Conservation (phyloP, 2,329 filamentous ascomycete species). For the Leptosphaerulina australis region DNA sequence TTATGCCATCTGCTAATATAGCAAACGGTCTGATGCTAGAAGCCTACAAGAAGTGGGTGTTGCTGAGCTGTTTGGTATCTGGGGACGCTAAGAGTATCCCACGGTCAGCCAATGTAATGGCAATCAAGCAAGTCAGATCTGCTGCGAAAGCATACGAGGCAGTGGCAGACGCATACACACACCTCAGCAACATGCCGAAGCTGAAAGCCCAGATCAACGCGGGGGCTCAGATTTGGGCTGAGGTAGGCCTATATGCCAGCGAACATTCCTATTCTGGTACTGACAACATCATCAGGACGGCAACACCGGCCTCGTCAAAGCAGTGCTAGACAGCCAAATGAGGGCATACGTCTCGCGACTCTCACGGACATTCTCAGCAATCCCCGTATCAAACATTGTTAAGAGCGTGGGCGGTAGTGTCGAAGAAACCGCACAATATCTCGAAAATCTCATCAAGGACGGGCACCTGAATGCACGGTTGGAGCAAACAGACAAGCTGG, state of each 20-base stretch:
- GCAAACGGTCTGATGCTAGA: slow-evolving; percentile 82
- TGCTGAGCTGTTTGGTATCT: slow-evolving; percentile 73
- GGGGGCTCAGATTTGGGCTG: slow-evolving; percentile 65
- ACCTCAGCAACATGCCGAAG: slow-evolving; percentile 56
- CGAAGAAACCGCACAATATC: slow-evolving; percentile 59
- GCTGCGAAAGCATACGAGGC: slow-evolving; percentile 73
- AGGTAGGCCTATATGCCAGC: slow-evolving; percentile 48
- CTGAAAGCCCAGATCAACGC: slow-evolving; percentile 69
- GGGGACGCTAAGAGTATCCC: slow-evolving; percentile 65
- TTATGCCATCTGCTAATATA: slow-evolving; percentile 67
- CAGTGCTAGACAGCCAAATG: slow-evolving; percentile 73
- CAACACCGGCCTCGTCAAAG: slow-evolving; percentile 72
- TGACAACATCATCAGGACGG: slow-evolving; percentile 60
- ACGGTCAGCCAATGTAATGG: slow-evolving; percentile 58
- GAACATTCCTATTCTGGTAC: slow-evolving; percentile 6
- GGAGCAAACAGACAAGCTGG: slow-evolving; percentile 49
- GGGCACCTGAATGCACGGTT: slow-evolving; percentile 60
- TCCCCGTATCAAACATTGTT: slow-evolving; percentile 62
- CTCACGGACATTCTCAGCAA: slow-evolving; percentile 71
- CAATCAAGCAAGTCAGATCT: slow-evolving; percentile 63
- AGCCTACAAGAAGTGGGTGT: slow-evolving; percentile 88
- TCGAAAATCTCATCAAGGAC: slow-evolving; percentile 59
- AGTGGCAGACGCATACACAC: slow-evolving; percentile 70
- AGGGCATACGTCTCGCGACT: slow-evolving; percentile 77
- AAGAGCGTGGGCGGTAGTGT: slow-evolving; percentile 57